phyloP scores from a whole-genome alignment of 2,329 filamentous ascomycete species.

The Geoglossum cookeanum region DNA sequence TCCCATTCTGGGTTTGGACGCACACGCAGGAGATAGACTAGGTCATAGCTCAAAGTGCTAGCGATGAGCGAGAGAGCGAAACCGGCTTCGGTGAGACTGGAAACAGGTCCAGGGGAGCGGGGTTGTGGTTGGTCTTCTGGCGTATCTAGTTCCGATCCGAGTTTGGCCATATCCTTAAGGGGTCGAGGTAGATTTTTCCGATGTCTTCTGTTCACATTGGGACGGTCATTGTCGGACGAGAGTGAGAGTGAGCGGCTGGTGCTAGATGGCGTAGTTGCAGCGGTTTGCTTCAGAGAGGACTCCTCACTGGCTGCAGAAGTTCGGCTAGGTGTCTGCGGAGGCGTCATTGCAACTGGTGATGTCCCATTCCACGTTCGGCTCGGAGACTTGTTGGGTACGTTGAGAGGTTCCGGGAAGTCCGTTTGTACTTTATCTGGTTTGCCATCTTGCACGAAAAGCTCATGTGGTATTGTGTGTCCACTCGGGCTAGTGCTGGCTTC shows the following conservation, averaged over 20 bases:
- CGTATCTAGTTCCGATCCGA: not conserved
- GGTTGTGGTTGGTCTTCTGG: not conserved
- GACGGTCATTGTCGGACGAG: not conserved
- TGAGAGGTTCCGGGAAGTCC: not conserved
- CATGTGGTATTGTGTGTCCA: not conserved
- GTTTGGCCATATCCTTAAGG: not conserved
- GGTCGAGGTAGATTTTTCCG: not conserved
- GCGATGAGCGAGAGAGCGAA: slow-evolving; percentile 13
- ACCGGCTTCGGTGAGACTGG: slow-evolving; percentile 11
- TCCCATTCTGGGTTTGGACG: slow-evolving; percentile 1
- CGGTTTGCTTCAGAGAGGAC: not conserved
- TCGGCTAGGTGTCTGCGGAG: not conserved
- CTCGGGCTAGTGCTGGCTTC: not conserved
- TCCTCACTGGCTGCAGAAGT: not conserved
- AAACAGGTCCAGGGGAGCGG: not conserved
- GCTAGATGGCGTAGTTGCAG: not conserved
- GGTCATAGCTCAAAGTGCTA: slow-evolving; percentile 14
- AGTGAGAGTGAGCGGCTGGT: not conserved
- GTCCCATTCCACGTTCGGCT: not conserved
- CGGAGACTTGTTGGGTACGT: not conserved
- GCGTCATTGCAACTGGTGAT: not conserved
- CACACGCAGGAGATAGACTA: slow-evolving; percentile 14
- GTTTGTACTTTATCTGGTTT: not conserved
- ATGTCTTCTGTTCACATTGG: not conserved
- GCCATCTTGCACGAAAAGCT: not conserved